phyloP scores from a whole-genome alignment of 805 yeast species.

The Saccharomyces eubayanus region DNA sequence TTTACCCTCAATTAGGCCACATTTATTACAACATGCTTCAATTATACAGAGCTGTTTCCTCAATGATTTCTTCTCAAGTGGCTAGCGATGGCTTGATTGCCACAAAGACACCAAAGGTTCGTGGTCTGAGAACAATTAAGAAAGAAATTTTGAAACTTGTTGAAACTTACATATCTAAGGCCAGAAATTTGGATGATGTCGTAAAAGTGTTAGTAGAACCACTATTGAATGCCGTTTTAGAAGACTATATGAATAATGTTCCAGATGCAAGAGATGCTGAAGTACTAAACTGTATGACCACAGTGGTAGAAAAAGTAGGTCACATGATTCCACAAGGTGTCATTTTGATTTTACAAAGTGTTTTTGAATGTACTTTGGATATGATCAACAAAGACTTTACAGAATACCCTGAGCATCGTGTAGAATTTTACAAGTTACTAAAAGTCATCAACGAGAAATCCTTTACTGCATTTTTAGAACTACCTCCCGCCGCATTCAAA shows the following conservation, averaged over 20 bases:
- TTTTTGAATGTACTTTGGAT: conserved; percentile 86
- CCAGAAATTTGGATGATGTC: conserved; percentile 77
- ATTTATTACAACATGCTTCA: conserved; percentile 87
- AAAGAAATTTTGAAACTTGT: conserved; percentile 85
- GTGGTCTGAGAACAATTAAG: conserved; percentile 92
- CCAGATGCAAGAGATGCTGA: conserved; percentile 98
- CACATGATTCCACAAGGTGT: conserved; percentile 83
- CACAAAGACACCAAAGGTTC: conserved; percentile 88
- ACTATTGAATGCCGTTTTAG: conserved; percentile 72
- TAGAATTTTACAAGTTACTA: conserved; percentile 84
- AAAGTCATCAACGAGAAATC: conserved; percentile 80
- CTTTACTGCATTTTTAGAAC: conserved; percentile 75
- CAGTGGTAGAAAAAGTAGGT: conserved; percentile 82
- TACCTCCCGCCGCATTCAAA: conserved; percentile 89
- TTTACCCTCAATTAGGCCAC: conserved; percentile 75
- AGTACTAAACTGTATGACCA: conserved; percentile 89
- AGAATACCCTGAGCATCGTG: conserved; percentile 96
- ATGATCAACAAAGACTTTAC: conserved; percentile 95
- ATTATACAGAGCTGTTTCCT: conserved; percentile 78
- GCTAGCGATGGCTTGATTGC: conserved; percentile 78
- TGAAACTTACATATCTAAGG: conserved; percentile 81
- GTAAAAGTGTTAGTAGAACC: conserved; percentile 79
- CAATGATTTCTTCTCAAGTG: conserved; percentile 74
- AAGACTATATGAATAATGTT: conserved; percentile 79
- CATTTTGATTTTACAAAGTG: conserved; percentile 76